phyloP scores from a whole-genome alignment of 257 asterid genomes.

The Forsythia viridissima region DNA sequence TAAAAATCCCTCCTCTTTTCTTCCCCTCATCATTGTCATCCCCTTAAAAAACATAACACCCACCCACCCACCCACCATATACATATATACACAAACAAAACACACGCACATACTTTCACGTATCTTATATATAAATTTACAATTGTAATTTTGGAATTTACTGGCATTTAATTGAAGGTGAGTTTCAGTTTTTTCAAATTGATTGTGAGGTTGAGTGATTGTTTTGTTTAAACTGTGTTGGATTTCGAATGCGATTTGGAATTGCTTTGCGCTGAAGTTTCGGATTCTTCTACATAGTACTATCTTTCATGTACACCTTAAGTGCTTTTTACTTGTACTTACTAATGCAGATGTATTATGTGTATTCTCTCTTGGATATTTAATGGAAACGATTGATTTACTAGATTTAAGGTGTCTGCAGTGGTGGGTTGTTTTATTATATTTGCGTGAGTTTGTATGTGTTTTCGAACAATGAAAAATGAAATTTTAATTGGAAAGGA shows the following conservation, averaged over 20 bases:
- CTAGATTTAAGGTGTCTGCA: not conserved
- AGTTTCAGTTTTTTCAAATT: constrained; percentile 23
- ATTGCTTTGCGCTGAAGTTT: not conserved
- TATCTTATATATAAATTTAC: not conserved
- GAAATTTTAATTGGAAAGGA: not conserved
- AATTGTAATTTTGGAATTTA: constrained; percentile 11
- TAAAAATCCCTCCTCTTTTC: constrained; percentile 1
- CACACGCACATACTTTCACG: not conserved
- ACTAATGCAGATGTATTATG: not conserved
- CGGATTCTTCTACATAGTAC: not conserved
- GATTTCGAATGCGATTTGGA: not conserved
- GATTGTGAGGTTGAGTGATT: not conserved
- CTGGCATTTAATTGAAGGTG: constrained; percentile 36
- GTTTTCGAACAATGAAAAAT: not conserved
- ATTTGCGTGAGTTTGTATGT: not conserved
- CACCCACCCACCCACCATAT: not conserved
- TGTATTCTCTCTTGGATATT: not conserved
- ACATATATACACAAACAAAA: not conserved
- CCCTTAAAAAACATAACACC: not conserved
- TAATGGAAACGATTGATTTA: not conserved
- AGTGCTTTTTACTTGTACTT: not conserved
- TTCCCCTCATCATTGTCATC: not conserved
- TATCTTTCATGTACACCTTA: not conserved
- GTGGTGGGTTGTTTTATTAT: not conserved
- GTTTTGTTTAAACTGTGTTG: not conserved